Evolutionary conservation across 2,329 filamentous ascomycete species (phyloP).

Genomic region (Chaetoscypha palmicola): DNA sequence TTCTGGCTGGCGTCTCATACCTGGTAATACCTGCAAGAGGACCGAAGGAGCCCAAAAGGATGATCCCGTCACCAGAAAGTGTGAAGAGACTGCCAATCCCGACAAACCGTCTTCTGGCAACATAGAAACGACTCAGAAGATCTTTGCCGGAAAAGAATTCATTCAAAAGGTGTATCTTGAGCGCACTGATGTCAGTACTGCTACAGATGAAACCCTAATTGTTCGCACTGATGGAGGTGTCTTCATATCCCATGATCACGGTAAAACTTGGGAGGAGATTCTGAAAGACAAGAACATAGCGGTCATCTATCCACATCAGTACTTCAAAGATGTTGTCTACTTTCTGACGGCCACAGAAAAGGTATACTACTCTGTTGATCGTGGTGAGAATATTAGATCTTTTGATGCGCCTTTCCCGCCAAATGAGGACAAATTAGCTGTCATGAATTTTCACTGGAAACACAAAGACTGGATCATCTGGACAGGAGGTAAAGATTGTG

Average conservation of each 20-base stretch:
- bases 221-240: conserved; percentile 43
- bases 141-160: conserved; percentile 52
- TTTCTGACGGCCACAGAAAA: conserved; percentile 64
- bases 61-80: conserved; percentile 66
- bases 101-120: conserved; percentile 53
- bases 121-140: conserved; percentile 52
- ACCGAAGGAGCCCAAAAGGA: conserved; percentile 59
- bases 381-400: conserved; percentile 63
- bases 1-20: conserved; percentile 88
- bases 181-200: conserved; percentile 55
- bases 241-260: conserved; percentile 75
- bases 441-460: conserved; percentile 75
- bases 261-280: conserved; percentile 73
- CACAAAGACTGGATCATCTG: conserved; percentile 88
- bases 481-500: conserved; percentile 66
- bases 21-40: conserved; percentile 67
- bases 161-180: conserved; percentile 70
- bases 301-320: conserved; percentile 67
- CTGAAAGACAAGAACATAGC: conserved; percentile 64
- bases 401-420: conserved; percentile 62
- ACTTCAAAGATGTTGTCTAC: conserved; percentile 79
- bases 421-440: conserved; percentile 36
- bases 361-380: conserved; percentile 76
- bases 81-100: conserved; percentile 51
- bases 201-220: conserved; percentile 66